phyloP scores from a whole-genome alignment of 208 protist genomes.

The Crithidia bombi region DNA sequence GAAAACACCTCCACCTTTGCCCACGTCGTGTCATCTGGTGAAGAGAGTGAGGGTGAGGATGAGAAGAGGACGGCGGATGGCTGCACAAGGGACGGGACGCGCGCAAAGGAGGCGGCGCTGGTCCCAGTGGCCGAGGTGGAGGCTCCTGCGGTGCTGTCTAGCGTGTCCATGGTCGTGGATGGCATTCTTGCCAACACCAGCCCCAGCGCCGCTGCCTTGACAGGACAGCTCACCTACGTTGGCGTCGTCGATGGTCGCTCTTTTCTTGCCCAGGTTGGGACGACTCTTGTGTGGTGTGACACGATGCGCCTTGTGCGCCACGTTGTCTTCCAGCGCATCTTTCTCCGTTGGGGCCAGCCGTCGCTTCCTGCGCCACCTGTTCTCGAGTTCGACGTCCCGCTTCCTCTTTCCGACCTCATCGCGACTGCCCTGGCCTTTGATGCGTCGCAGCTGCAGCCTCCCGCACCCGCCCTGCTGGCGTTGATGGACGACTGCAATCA shows the following conservation, averaged over 20 bases:
- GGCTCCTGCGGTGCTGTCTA: slow-evolving; percentile 39
- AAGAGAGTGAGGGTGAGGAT: slow-evolving; percentile 7
- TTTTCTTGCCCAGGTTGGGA: slow-evolving; percentile 82
- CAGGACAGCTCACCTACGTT: slow-evolving; percentile 62
- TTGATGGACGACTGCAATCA: slow-evolving; percentile 25
- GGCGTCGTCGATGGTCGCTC: slow-evolving; percentile 50
- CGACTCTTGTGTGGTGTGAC: slow-evolving; percentile 69
- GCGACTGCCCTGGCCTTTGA: slow-evolving; percentile 59
- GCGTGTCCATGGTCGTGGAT: slow-evolving; percentile 56
- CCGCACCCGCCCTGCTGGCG: slow-evolving; percentile 21
- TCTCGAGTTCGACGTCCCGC: slow-evolving; percentile 44
- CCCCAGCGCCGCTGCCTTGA: slow-evolving; percentile 54
- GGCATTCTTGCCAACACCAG: slow-evolving; percentile 44
- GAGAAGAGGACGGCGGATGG: background rate
- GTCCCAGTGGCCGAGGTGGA: slow-evolving; percentile 22
- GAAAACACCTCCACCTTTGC: background rate
- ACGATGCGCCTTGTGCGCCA: slow-evolving; percentile 61
- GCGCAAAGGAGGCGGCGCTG: background rate
- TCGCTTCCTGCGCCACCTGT: slow-evolving; percentile 45
- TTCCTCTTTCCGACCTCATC: slow-evolving; percentile 52
- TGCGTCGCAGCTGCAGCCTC: slow-evolving; percentile 34
- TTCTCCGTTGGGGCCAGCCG: slow-evolving; percentile 72
- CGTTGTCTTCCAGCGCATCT: slow-evolving; percentile 82
- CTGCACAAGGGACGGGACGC: background rate
- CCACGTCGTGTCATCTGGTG: slow-evolving; percentile 1